These are phyloP conservation scores for Ophiostoma australiae DNA, from an alignment of 2,329 filamentous ascomycete species.

Conservation along the genomic window DNA sequence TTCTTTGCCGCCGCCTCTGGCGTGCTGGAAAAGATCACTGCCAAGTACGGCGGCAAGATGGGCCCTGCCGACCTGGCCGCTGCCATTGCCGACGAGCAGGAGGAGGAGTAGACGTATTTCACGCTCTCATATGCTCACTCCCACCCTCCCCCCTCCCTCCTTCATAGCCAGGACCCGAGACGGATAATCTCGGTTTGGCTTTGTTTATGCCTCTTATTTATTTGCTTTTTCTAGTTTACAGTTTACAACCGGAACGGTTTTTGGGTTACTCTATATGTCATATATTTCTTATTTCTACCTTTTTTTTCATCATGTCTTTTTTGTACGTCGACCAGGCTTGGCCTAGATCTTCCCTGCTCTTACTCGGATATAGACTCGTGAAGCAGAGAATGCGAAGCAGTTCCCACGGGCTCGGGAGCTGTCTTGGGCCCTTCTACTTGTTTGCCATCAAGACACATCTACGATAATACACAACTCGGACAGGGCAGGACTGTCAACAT, in stretches of 20 bases:
- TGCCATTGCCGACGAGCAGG: neutral
- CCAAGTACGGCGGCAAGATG: slow-evolving; percentile 29
- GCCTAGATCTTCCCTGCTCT: neutral
- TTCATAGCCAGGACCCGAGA: neutral
- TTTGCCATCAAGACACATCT: too few relatives aligned
- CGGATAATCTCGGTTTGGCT: neutral
- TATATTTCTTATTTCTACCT: neutral
- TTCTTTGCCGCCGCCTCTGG: slow-evolving; percentile 76
- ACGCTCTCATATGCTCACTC: neutral
- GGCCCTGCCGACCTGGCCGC: neutral
- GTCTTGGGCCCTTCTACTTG: too few relatives aligned
- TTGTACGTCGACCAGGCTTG: neutral
- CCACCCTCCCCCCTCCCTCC: too few relatives aligned
- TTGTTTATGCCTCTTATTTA: neutral
- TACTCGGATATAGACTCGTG: neutral
- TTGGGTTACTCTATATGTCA: neutral
- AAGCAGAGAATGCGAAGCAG: too few relatives aligned
- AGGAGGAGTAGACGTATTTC: neutral
- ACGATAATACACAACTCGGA: too few relatives aligned
- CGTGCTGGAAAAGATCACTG: slow-evolving; percentile 48
- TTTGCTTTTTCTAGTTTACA: neutral
- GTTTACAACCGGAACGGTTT: slow-evolving; percentile 1
- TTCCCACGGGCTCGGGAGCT: too few relatives aligned
- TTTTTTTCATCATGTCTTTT: neutral
- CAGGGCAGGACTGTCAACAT: too few relatives aligned